Conservation (phyloP, 768 basidiomycete genomes). For the Mycena venus region DNA sequence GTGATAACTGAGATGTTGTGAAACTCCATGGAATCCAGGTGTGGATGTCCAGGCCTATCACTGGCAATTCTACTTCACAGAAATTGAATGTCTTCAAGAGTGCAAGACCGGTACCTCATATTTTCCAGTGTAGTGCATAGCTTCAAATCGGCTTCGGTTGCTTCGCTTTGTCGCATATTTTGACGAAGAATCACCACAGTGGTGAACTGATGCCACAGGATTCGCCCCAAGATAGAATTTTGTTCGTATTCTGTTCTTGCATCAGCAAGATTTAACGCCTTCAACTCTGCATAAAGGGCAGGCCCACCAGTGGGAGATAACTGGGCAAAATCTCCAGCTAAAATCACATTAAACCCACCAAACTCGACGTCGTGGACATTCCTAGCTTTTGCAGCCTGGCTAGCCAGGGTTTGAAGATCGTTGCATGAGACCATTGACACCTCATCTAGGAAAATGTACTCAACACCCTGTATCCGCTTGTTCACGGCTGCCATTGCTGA, state of each 20-base stretch:
- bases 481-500: not conserved
- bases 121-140: conserved; percentile 49
- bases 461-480: conserved; percentile 35
- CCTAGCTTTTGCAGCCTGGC: conserved; percentile 22
- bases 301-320: conserved; percentile 38
- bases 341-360: conserved; percentile 45
- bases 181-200: conserved; percentile 47
- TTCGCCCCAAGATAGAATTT: not conserved
- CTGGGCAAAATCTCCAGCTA: conserved; percentile 53
- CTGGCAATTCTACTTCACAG: conserved; percentile 42
- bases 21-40: conserved; percentile 35
- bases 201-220: conserved; percentile 47
- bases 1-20: conserved; percentile 55
- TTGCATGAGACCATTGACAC: conserved; percentile 44
- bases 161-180: conserved; percentile 46
- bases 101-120: conserved; percentile 56
- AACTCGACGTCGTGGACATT: conserved; percentile 29
- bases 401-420: conserved; percentile 41
- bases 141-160: conserved; percentile 35
- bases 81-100: conserved; percentile 51
- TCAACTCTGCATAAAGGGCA: not conserved
- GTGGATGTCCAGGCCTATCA: conserved; percentile 2
- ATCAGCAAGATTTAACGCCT: not conserved
- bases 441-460: conserved; percentile 50
- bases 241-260: not conserved